These are phyloP conservation scores for Phytopythium vexans DNA, from an alignment of 352 stramenopile species.

Conservation along the genomic window DNA sequence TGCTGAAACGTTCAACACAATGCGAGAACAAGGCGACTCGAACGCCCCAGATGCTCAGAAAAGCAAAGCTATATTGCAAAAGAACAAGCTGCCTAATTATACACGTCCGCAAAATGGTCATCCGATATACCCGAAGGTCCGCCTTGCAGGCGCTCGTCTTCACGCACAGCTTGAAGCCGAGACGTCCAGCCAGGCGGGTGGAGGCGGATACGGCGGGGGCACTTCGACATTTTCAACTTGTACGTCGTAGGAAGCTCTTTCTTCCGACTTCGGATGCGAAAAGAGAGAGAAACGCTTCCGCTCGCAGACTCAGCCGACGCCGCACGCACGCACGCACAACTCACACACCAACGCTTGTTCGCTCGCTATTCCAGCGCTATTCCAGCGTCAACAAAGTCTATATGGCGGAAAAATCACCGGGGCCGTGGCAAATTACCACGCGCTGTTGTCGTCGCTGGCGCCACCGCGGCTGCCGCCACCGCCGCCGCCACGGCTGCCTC, in stretches of 20 bases:
- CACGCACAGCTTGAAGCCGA: slow-evolving; percentile 4
- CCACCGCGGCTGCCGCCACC: slow-evolving; percentile 37
- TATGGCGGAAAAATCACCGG: slow-evolving; percentile 11
- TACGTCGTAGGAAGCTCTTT: slow-evolving; percentile 77
- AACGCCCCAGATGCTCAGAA: neutral
- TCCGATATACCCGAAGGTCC: slow-evolving; percentile 38
- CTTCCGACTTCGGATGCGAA: slow-evolving; percentile 59
- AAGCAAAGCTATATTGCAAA: slow-evolving; percentile 63
- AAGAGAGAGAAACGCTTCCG: slow-evolving; percentile 29
- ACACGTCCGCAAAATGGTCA: slow-evolving; percentile 73
- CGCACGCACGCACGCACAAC: slow-evolving; percentile 30
- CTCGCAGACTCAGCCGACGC: slow-evolving; percentile 22
- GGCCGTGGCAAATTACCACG: slow-evolving; percentile 62
- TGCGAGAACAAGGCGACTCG: neutral
- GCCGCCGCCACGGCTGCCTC: slow-evolving; percentile 26
- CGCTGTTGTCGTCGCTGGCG: slow-evolving; percentile 82
- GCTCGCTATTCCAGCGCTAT: slow-evolving; percentile 10
- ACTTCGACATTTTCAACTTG: slow-evolving; percentile 56
- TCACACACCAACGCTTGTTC: slow-evolving; percentile 13
- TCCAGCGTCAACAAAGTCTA: slow-evolving; percentile 25
- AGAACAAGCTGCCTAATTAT: slow-evolving; percentile 72
- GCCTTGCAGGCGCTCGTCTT: slow-evolving; percentile 1
- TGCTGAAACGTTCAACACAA: neutral
- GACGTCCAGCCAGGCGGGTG: slow-evolving; percentile 18
- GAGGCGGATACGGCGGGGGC: slow-evolving; percentile 38